phyloP scores from a whole-genome alignment of 495 filamentous ascomycete genomes.

The Pyrenopolyporus hunteri region DNA sequence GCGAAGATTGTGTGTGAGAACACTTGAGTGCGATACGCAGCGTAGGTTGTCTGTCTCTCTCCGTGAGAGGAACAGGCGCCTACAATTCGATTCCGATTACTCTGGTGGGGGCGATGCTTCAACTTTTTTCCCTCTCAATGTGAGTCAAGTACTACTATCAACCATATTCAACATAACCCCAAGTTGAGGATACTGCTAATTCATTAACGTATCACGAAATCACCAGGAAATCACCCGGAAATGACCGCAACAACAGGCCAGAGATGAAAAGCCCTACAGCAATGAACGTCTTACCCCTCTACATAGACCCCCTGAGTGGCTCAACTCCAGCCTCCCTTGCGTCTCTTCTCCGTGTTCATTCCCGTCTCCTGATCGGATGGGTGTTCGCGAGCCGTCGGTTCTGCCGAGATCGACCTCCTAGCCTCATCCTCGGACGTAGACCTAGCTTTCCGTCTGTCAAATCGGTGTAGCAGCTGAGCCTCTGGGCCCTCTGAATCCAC shows the following conservation, averaged over 20 bases:
- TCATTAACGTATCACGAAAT: too few species aligned
- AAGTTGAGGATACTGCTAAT: constrained; percentile 53
- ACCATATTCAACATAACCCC: not conserved
- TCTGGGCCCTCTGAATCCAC: constrained; percentile 26
- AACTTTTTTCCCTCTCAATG: constrained; percentile 60
- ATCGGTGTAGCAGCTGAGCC: constrained; percentile 21
- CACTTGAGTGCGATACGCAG: constrained; percentile 99
- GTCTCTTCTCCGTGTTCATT: not conserved
- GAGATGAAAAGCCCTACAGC: not conserved
- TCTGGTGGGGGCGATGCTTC: constrained; percentile 52
- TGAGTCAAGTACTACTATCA: constrained; percentile 53
- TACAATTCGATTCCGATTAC: constrained; percentile 93
- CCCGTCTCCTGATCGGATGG: not conserved
- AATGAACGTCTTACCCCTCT: too few species aligned
- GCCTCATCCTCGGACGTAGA: not conserved
- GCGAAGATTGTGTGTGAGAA: constrained; percentile 88
- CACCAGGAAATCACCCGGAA: not conserved
- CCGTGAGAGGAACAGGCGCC: constrained; percentile 49
- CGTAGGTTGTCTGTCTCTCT: constrained; percentile 62
- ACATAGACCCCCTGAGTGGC: not conserved
- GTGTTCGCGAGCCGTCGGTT: not conserved
- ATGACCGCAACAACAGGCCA: not conserved
- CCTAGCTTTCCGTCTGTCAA: constrained; percentile 23
- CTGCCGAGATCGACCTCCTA: not conserved
- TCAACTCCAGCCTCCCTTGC: not conserved